Evolutionary conservation across 2,329 filamentous ascomycete genomes (phyloP), one percentile per base, ranked within the genome.

Genomic region (Penicillium vulpinum): DNA sequence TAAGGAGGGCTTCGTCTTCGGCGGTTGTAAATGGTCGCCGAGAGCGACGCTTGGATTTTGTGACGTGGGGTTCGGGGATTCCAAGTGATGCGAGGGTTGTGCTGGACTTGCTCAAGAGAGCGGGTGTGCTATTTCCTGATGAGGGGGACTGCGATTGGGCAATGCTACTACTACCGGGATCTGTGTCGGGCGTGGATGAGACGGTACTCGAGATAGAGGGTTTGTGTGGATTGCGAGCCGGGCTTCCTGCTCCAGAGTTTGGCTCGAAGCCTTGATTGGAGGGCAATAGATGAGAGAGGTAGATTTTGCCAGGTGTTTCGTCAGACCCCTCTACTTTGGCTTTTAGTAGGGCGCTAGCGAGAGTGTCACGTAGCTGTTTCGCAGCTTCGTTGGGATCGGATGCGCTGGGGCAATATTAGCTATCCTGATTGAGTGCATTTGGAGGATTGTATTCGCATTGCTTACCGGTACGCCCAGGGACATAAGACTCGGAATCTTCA

Each of bases 1-100:
- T 79, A 2, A 86, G 71, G 0, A 88, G 68, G 26, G 83, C 81
- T 44, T 80, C 76, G 61, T 88, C 85, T 70, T 88, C 85, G 21
- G 76, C 72, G 0, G 76, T 71, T 0, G 81, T 85, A 64, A 86
- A 88, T 8, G 77, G 78, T 3, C 80, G 80, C 9, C 85, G 81
- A 41, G 78, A 78, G 28, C 84, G 80, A 31, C 84, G 79, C 51
- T 77, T 77, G 9, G 74, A 74, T 63, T 81, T 80, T n/a, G 64
- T 62, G 29, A 73, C 67, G 47, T 83, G 82, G 2, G 81, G 77
- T 51, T 78, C 75, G 10, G 76, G 72, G 16, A 85, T 79, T 3
- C 80, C 82, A 26, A 83, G 73, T 7, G 70, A 72, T 40, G 61
- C 70, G 2, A 76, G 56, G 2, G 70, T 69, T 10, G 67, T 67